Evolutionary conservation across 371 early-diverging fungal genomes (phyloP), one percentile per base, ranked within the genome.

Genomic region (Mortierella sp.): DNA sequence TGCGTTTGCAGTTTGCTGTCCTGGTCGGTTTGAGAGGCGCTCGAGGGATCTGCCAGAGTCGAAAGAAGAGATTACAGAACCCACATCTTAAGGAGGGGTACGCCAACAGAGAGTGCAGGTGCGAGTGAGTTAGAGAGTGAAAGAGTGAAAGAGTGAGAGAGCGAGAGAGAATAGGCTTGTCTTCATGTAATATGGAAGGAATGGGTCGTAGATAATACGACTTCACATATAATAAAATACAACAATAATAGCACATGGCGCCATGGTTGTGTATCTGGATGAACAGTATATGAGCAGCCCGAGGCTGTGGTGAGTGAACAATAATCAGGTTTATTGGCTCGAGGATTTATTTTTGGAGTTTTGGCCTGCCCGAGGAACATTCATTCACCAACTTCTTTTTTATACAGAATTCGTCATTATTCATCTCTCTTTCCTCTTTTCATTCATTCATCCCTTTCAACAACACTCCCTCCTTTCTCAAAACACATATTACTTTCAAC

Each of bases 1-100:
- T 0, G 69, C 62, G 0, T 70, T 71, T 54, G 75, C 80, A 14
- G 68, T 75, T 11, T 80, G 75, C 24, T 80, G 75, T 43, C 80
- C 80, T 20, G 75, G 72, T 22, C 60, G 80, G n/a, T 62, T 71
- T 37, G 43, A 68, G 32, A 66, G 52, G 40, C 28, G 49, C 20
- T 8, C 57, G 3, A 28, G 9, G 4, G 35, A 69, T 4, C 11
- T 58, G 9, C 49, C 59, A 39, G 72, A 70, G 45, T 63, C 77
- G 52, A 71, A 77, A 60, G 77, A 77, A 40, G 67, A 71, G 39
- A 57, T 71, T 11, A 12, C 51, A 28, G 71, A 75, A 49, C 71
- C 67, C 1, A 26, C 47, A 2, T 22, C 51, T 8, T 64, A 62
- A 58, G 45, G 39, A n/a, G n/a, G 51, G 5, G 2, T 18, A 51